Percentiles rank a stretch among this genome's conserved stretches.
These are phyloP conservation scores for Solanum infundibuliforme DNA, from an alignment of 257 asterid genomes.

Conservation along the genomic window DNA sequence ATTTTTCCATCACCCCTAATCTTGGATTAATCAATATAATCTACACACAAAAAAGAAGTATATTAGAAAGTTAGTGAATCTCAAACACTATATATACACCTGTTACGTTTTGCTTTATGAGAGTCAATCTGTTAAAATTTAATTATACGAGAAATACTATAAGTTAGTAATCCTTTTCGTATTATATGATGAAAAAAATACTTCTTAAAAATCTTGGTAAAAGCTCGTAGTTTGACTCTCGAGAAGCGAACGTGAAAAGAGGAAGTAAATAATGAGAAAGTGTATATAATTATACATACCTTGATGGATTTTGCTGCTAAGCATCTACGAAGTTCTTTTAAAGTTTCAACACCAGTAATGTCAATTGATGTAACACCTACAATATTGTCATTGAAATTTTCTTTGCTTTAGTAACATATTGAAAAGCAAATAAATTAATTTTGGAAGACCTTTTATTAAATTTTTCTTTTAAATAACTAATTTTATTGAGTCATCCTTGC, in stretches of 20 bases:
- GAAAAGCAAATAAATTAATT: too few species aligned
- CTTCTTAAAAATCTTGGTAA: accelerated
- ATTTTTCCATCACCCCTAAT: conserved; percentile 64
- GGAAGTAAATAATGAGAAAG: not conserved
- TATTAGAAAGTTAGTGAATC: not conserved
- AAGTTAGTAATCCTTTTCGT: not conserved
- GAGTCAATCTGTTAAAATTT: not conserved
- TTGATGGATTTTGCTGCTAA: conserved; percentile 44
- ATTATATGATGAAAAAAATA: not conserved
- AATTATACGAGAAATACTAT: too few species aligned
- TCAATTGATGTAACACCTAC: conserved; percentile 53
- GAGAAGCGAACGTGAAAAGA: not conserved
- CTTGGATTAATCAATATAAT: conserved; percentile 67
- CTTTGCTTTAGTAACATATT: not conserved
- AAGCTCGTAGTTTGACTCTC: not conserved
- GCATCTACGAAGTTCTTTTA: conserved; percentile 37
- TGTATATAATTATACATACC: conserved; percentile 9
- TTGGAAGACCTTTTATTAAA: not conserved
- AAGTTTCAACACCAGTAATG: conserved; percentile 62
- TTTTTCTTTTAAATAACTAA: not conserved
- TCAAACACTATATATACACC: not conserved
- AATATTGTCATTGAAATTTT: not conserved
- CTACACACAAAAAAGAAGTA: conserved; percentile 13
- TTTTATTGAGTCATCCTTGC: not conserved
- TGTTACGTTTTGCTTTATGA: too few species aligned